Conservation (phyloP, 805 yeast species). For the Helenozyma rhizophorensis region DNA sequence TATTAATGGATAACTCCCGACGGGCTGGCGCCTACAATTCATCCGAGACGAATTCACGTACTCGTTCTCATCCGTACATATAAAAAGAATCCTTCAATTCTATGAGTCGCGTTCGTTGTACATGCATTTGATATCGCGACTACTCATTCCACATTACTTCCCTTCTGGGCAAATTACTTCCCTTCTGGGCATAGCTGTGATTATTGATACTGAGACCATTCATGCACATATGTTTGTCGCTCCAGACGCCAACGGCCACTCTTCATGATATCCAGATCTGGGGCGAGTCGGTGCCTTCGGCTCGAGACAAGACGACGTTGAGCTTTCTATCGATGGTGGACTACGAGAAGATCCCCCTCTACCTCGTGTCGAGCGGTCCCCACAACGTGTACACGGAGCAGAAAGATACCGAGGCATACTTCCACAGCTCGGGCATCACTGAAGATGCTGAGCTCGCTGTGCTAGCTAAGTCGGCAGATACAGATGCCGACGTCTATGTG, state of each 20-base stretch:
- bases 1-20: no score
- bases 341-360: slow-evolving; percentile 10
- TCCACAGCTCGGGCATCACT: slow-evolving; percentile 4
- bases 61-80: no score
- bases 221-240: background rate
- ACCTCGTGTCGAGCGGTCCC: slow-evolving; percentile 14
- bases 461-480: slow-evolving; percentile 6
- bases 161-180: no score
- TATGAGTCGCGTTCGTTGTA: no score
- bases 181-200: no score
- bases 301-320: slow-evolving; percentile 1
- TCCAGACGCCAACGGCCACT: slow-evolving; percentile 4
- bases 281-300: slow-evolving; percentile 2
- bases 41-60: no score
- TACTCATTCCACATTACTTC: no score
- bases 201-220: background rate
- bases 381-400: slow-evolving; percentile 11
- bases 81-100: no score
- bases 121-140: no score
- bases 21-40: no score
- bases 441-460: slow-evolving; percentile 5
- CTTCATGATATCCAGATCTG: slow-evolving; percentile 13
- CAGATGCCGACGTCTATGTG: slow-evolving; percentile 13
- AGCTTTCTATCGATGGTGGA: slow-evolving; percentile 7
- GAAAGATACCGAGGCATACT: slow-evolving; percentile 10